Evolutionary conservation across 2,329 filamentous ascomycete species (phyloP).

Genomic region (Colletotrichum kahawae): DNA sequence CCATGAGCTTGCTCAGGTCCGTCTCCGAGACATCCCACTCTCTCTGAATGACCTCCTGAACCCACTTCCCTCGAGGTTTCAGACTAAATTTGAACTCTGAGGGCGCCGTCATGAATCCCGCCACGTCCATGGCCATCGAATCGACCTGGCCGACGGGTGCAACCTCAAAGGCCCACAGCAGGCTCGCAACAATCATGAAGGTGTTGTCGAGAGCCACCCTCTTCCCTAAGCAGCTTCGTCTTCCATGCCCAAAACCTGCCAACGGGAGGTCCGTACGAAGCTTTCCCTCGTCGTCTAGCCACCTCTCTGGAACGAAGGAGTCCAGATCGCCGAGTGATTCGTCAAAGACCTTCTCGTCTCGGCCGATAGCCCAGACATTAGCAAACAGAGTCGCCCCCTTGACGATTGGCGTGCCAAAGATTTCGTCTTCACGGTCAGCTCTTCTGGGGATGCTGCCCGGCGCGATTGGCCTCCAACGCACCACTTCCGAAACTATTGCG

Average conservation of each 20-base stretch:
- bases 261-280: conserved; percentile 33
- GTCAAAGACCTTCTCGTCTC: conserved; percentile 47
- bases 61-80: conserved; percentile 32
- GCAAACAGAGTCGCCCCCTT: conserved; percentile 47
- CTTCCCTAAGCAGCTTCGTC: conserved; percentile 45
- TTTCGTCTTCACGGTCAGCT: conserved; percentile 37
- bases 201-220: conserved; percentile 54
- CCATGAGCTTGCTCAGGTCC: conserved; percentile 12
- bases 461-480: conserved; percentile 49
- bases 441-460: conserved; percentile 43
- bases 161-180: conserved; percentile 57
- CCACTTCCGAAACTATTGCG: conserved; percentile 44
- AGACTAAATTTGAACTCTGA: conserved; percentile 32
- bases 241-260: conserved; percentile 53
- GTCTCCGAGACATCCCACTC: conserved; percentile 17
- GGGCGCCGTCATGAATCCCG: conserved; percentile 31
- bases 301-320: conserved; percentile 37
- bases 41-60: conserved; percentile 26
- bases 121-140: conserved; percentile 21
- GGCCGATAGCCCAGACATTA: conserved; percentile 44
- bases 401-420: conserved; percentile 45
- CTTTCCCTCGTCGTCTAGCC: conserved; percentile 22
- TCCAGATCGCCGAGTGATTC: conserved; percentile 22
- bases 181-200: conserved; percentile 42
- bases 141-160: conserved; percentile 30